Base-by-base conservation (phyloP, 805 yeast genomes). In the Candida tibetensis region DNA sequence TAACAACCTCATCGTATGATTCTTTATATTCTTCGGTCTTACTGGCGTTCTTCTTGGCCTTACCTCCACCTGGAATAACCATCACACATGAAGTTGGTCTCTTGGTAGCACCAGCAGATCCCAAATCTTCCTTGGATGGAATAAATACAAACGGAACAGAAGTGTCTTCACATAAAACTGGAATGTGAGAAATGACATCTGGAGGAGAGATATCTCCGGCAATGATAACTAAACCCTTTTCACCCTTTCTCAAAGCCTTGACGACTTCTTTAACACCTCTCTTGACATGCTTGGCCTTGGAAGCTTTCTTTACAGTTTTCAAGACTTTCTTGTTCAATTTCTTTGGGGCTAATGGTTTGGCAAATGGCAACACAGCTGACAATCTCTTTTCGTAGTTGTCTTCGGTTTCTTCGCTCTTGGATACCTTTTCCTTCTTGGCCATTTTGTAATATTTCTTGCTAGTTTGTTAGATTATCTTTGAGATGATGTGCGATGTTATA, bases 181-280 rank as follows among this genome's bases (percentile, higher is more conserved):
- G 99, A 40, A 93, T 79, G 62, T 93, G 99, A 30, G 97, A 88
- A 51, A 95, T 86, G 32, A 93, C 98, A 62, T 93, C 99, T 35
- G 90, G 79, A 42, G 99, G 99, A 39, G 95, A 90, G 48, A 95
- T 93, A 63, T 93, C 99, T 53, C 99, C 98, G 23, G 99, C 99
- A 66, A 93, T 82, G 51, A 93, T 72, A 28, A 93, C 98, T 37
- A 93, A 75, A 37, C 99, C 99, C 68, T 93, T 93, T 64, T 90
- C 98, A 50, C 98, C 98, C 69, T 93, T 93, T 74, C 99, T 82
- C 47, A 93, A 77, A 16, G 98, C 93, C 72, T 93, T 93, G 54
- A 91, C 98, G 26, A 93, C 99, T 70, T 93, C 99, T 69, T 93
- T 93, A 40, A 93, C 98, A 63, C 99, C 99, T 70, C 99, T 81